Evolutionary conservation across 1,284 basidiomycete genomes (phyloP), one percentile per base, ranked within the genome.

Genomic region (Marasmius oreades): DNA sequence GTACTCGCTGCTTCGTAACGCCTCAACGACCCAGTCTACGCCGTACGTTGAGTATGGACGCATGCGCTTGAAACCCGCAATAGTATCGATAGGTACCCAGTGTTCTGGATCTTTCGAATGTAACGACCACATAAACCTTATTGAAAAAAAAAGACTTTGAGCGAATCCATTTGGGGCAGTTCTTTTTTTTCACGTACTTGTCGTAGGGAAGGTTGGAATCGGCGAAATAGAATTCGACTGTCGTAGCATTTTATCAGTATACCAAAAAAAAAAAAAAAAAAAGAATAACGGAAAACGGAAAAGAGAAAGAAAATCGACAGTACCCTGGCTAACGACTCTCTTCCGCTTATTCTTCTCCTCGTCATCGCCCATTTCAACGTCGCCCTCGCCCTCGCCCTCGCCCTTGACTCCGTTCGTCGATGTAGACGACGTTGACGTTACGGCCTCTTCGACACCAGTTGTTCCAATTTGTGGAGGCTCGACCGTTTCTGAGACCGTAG

Each of bases 41-140:
- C 92, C 92, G 33, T 81, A 74, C 34, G 50, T 43, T 46, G 73
- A 68, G 68, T 82, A 92, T 31, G 91, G 88, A 50, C 84, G 79
- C 95, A 98, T 98, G 57, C 95, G 91, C 76, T 97, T 98, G 86
- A 98, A 99, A 10, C 93, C 95, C 3, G 91, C 82, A 58, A 99
- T 84, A 2, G 90, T 94, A 57, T 88, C 77, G 69, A 98, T 81
- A 1, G 94, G 87, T 10, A 98, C 86, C 95, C 94, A 99, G 64
- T 98, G 95, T 51, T 92, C 86, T 1, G 80, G 73, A 65, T 85
- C 87, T 56, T 86, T 83, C 33, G 84, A 84, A 68, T 94, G 86
- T 51, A 95, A 73, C 10, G 88, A 86, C 90, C 93, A 98, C 86
- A 98, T 94, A 79, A 97, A 98, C 75, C 94, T 96, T n/a, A n/a